Conservation (phyloP, 2,329 filamentous ascomycete species). For the Cercospora canescens region DNA sequence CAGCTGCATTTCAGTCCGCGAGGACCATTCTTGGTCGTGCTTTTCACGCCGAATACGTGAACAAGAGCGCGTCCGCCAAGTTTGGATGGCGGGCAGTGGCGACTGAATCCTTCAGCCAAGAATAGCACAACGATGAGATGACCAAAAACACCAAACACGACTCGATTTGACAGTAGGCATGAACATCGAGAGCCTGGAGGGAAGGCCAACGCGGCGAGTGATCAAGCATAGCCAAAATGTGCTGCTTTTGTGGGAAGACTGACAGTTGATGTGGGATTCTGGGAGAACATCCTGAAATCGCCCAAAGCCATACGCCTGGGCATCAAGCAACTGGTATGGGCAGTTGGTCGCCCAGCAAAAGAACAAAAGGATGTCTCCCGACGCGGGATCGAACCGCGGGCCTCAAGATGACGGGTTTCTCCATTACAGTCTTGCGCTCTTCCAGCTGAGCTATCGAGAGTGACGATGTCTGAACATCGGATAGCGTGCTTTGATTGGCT, state of each 20-base stretch:
- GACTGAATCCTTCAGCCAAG: conserved; percentile 1
- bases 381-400: background rate
- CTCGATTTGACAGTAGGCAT: too few species aligned
- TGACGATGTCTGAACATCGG: background rate
- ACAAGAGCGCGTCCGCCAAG: background rate
- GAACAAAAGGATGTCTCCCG: background rate
- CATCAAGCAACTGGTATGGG: too few species aligned
- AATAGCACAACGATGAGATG: background rate
- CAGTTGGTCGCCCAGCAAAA: too few species aligned
- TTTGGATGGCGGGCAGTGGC: background rate
- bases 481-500: too few species aligned
- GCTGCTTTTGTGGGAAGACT: too few species aligned
- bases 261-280: too few species aligned
- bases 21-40: background rate
- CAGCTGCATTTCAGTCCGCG: background rate
- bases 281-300: too few species aligned
- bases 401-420: background rate
- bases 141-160: too few species aligned
- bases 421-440: background rate
- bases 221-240: too few species aligned
- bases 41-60: background rate
- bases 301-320: too few species aligned
- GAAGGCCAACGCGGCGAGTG: too few species aligned
- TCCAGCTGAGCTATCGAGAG: background rate
- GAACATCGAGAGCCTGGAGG: too few species aligned